These are phyloP conservation scores for Eruca vesicaria DNA, from an alignment of 441 rosid genomes.

Conservation along the genomic window DNA sequence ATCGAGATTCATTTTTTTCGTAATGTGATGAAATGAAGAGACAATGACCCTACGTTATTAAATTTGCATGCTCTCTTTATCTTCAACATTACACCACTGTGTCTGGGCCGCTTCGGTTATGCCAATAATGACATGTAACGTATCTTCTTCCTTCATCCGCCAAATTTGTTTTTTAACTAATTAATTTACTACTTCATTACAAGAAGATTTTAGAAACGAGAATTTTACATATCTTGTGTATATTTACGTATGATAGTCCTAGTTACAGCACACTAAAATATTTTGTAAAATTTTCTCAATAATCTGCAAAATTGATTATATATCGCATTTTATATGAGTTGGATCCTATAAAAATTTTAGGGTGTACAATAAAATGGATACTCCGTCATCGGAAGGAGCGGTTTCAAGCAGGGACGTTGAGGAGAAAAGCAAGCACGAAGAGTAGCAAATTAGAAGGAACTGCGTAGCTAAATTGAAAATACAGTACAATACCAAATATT, in stretches of 20 bases:
- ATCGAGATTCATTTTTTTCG: constrained; percentile 12
- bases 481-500: constrained; percentile 6
- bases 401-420: no score
- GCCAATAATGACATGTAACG: constrained; percentile 22
- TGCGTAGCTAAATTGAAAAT: constrained; percentile 10
- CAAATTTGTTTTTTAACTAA: neutral
- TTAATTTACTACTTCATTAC: neutral
- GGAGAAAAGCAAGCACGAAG: no score
- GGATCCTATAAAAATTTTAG: neutral
- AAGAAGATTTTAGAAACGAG: no score
- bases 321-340: neutral
- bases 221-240: no score
- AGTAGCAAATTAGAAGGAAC: neutral
- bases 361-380: no score
- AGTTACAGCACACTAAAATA: no score
- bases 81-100: constrained; percentile 11
- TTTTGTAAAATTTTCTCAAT: no score
- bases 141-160: constrained; percentile 4
- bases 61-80: constrained; percentile 20
- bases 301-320: neutral
- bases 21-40: constrained; percentile 26
- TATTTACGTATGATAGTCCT: no score
- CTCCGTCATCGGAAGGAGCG: no score
- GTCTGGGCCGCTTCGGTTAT: constrained; percentile 24
- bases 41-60: constrained; percentile 36